Base-by-base conservation (phyloP, 2,329 filamentous ascomycete species). In the Monilinia fructigena region DNA sequence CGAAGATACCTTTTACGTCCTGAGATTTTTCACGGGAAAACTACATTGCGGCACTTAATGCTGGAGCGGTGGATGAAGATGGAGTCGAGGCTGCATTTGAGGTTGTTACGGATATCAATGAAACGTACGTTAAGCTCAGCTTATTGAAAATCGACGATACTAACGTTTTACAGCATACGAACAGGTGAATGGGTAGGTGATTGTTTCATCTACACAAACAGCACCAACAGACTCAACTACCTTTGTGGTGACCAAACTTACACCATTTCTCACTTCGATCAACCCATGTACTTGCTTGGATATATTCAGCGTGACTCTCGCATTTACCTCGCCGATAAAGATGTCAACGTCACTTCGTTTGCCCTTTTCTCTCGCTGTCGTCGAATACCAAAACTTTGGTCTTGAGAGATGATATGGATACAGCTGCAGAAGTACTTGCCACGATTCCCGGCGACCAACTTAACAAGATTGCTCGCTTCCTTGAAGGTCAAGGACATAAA, bases 181-280 rank as follows among this genome's bases (percentile, higher is more conserved):
- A 97, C 94, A 26, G 95, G 94, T 73, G 91, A 96, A 81, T 99
- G 95, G 95, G 91, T 99, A 66, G 95, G 95, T 69, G 95, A 99
- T 81, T 97, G 94, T 82, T 97, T 99, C 83, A 93, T 98, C 77
- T 99, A 98, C 84, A 97, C 95, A 65, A 98, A 96, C 83, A 91
- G 86, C 78, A 96, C 93, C 12, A 97, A 98, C 83, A 91, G 95
- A 69, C 83, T 99, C 68, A 98, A 98, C 82, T 98, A 98, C 81
- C 87, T 99, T 28, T 94, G 99, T 18, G 95, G 95, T 71, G 95
- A 98, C 79, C 93, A 98, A 80, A 96, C 93, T 18, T 97, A 98
- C 83, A 97, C 94, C 4, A 91, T 99, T 71, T 95, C 93, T 16
- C 94, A 98, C 80, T 98, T 97, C 75, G 95, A 99, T 79, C 89